A percentile compares a stretch with the other conserved stretches of the same genome.
Conservation (phyloP, 495 filamentous ascomycete species). For the Penicillium arizonense region DNA sequence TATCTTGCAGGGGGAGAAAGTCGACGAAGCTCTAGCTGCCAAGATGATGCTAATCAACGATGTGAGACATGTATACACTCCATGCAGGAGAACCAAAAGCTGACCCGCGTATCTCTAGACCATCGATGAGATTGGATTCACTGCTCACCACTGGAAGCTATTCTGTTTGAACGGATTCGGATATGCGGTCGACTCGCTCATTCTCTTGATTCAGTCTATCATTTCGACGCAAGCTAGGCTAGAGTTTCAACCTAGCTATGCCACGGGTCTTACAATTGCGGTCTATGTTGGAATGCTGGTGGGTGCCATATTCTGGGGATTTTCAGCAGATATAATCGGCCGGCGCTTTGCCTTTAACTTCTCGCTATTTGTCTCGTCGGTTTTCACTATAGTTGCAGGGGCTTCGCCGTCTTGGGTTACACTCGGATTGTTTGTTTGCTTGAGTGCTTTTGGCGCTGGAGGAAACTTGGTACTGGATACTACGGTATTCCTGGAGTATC, state of each 20-base stretch:
- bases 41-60: constrained; percentile 73
- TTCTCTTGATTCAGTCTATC: constrained; percentile 66
- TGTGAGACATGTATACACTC: constrained; percentile 36
- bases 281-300: constrained; percentile 54
- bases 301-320: constrained; percentile 55
- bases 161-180: constrained; percentile 68
- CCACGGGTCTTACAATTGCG: constrained; percentile 53
- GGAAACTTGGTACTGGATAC: constrained; percentile 72
- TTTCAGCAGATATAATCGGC: constrained; percentile 54
- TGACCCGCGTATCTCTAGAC: constrained; percentile 35
- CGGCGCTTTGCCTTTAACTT: constrained; percentile 53
- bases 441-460: constrained; percentile 53
- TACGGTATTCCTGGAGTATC: constrained; percentile 55
- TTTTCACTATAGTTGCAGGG: constrained; percentile 52
- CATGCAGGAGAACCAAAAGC: not conserved
- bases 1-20: constrained; percentile 44
- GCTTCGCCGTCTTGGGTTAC: constrained; percentile 47
- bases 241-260: constrained; percentile 52
- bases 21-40: constrained; percentile 62
- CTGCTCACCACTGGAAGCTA: constrained; percentile 65
- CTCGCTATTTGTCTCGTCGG: constrained; percentile 44
- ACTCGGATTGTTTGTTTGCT: constrained; percentile 44
- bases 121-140: constrained; percentile 74
- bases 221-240: constrained; percentile 55
- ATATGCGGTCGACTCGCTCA: constrained; percentile 67